These are phyloP conservation scores for Polyporus tsugae DNA, from an alignment of 1,284 basidiomycete genomes.

Conservation along the genomic window DNA sequence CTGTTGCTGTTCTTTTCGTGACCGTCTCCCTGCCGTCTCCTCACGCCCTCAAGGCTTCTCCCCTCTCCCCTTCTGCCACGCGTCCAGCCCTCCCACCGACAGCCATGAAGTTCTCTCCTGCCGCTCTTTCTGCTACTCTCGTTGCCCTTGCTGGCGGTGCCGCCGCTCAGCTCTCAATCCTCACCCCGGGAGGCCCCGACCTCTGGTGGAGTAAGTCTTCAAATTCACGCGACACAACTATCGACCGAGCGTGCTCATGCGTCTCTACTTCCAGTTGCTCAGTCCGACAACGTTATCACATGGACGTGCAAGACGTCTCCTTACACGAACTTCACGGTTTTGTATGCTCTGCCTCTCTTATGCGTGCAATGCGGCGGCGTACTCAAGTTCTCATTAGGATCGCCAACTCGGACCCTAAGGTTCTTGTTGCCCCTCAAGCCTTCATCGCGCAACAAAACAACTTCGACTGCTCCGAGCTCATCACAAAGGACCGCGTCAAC, in stretches of 20 bases:
- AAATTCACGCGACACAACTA: too few species aligned
- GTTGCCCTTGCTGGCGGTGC: conserved; percentile 46
- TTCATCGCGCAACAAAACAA: conserved; percentile 61
- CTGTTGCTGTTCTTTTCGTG: conserved; percentile 20
- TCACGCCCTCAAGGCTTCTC: conserved; percentile 24
- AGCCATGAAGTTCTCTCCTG: conserved; percentile 48
- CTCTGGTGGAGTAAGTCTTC: conserved; percentile 58
- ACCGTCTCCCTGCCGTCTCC: too few species aligned
- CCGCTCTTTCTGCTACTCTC: conserved; percentile 44
- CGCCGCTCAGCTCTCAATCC: conserved; percentile 47
- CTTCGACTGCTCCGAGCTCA: conserved; percentile 65
- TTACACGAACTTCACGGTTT: conserved; percentile 48
- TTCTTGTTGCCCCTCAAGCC: conserved; percentile 47
- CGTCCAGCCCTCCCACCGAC: conserved; percentile 18
- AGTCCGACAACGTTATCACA: conserved; percentile 47
- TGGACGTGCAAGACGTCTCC: conserved; percentile 51
- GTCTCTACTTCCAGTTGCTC: conserved; percentile 33
- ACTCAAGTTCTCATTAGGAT: conserved; percentile 44
- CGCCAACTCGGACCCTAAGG: conserved; percentile 46
- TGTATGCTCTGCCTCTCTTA: conserved; percentile 43
- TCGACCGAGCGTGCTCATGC: neutral
- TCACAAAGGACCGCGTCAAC: conserved; percentile 56
- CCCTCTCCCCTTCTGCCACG: conserved; percentile 14
- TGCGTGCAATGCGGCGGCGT: neutral
- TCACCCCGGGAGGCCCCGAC: conserved; percentile 47